Evolutionary conservation across 306 rosid species (phyloP).

Genomic region (barrel medic (Medicago truncatula)): MtrunA17r5.0-ANR NC_053044.1:53585501-53586000

Average conservation of each 20-base stretch:
- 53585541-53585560: conserved; percentile 20
- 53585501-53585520: conserved; percentile 18
- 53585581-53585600: conserved; percentile 84
- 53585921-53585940: conserved; percentile 91
- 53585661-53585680: conserved; percentile 67
- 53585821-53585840: not conserved
- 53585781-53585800: not conserved
- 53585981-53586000: conserved; percentile 84
- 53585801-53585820: not conserved
- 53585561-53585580: conserved; percentile 25
- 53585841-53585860: not conserved
- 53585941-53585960: conserved; percentile 97
- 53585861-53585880: not conserved
- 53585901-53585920: conserved; percentile 96
- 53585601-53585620: conserved; percentile 93
- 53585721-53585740: not conserved
- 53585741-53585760: not conserved
- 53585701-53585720: conserved; percentile 31
- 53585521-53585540: conserved; percentile 5
- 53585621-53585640: conserved; percentile 85
- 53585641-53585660: conserved; percentile 87
- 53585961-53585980: conserved; percentile 94
- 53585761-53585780: conserved; percentile 16
- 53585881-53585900: conserved; percentile 92
- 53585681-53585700: conserved; percentile 61